Evolutionary conservation across 106 monocot genomes (phyloP).

Genomic region (Vanilla planifolia): DNA sequence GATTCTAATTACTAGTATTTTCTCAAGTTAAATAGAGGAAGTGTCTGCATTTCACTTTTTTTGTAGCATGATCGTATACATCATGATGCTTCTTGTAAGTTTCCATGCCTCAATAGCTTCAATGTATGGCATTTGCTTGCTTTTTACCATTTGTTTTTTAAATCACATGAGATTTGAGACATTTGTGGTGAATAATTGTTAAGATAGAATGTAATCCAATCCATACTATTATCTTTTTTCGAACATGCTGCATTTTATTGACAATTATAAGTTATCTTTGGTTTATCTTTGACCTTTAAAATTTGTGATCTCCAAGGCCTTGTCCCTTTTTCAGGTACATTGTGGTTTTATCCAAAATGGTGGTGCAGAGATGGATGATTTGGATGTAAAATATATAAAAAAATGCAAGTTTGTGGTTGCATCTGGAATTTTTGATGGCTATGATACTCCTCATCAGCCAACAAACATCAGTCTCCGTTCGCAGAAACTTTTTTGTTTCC

Average conservation of each 20-base stretch:
- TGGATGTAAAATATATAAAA: slow-evolving; percentile 59
- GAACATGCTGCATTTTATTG: not conserved
- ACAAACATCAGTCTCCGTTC: slow-evolving; percentile 78
- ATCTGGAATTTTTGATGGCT: slow-evolving; percentile 98
- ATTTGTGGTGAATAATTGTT: no score
- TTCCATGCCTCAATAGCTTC: no score
- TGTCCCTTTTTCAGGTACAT: slow-evolving; percentile 55
- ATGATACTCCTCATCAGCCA: slow-evolving; percentile 91
- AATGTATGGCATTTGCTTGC: no score
- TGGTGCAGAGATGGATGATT: slow-evolving; percentile 78
- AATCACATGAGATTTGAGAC: no score
- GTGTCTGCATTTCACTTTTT: no score
- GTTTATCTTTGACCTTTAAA: not conserved
- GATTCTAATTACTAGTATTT: no score
- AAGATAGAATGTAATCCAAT: not conserved
- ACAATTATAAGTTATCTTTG: no score
- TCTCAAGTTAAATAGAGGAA: no score
- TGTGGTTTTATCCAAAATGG: slow-evolving; percentile 93
- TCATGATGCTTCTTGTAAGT: no score
- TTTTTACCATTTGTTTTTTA: no score
- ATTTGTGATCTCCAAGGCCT: not conserved
- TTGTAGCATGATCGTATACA: no score
- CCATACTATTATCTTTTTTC: not conserved
- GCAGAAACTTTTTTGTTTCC: slow-evolving; percentile 83
- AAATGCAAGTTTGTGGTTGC: slow-evolving; percentile 95